Percentiles rank a stretch among this genome's conserved stretches.
Conservation (phyloP, 805 yeast genomes). For the Ogataea paradorogensis region DNA sequence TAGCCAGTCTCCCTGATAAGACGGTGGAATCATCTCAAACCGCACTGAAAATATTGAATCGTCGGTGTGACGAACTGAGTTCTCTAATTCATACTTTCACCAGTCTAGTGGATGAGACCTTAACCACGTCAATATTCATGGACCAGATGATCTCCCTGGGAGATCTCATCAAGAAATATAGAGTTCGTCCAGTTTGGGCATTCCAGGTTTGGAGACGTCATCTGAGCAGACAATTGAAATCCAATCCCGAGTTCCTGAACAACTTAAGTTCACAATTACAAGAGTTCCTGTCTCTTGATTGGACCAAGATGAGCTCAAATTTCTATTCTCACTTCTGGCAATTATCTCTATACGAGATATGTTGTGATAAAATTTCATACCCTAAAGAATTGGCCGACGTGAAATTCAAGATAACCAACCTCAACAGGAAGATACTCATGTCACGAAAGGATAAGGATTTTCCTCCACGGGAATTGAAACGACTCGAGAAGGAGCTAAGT, state of each 20-base stretch:
- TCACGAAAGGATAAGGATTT: slow-evolving; percentile 30
- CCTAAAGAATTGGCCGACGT: slow-evolving; percentile 42
- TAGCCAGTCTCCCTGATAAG: slow-evolving; percentile 47
- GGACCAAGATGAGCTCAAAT: slow-evolving; percentile 33
- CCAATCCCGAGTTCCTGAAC: slow-evolving; percentile 11
- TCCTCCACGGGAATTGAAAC: slow-evolving; percentile 17
- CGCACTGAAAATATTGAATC: slow-evolving; percentile 65
- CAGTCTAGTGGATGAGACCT: slow-evolving; percentile 54
- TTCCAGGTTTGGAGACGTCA: slow-evolving; percentile 73
- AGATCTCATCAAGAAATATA: slow-evolving; percentile 40
- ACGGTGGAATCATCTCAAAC: slow-evolving; percentile 39
- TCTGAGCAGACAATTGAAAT: slow-evolving; percentile 27
- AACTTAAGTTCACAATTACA: slow-evolving; percentile 17
- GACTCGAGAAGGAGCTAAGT: slow-evolving; percentile 29
- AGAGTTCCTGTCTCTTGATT: slow-evolving; percentile 17
- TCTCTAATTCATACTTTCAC: slow-evolving; percentile 64
- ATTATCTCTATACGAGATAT: slow-evolving; percentile 66
- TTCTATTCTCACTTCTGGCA: slow-evolving; percentile 72
- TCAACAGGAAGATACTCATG: slow-evolving; percentile 35
- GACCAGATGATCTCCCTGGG: slow-evolving; percentile 39
- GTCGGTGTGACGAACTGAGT: slow-evolving; percentile 67
- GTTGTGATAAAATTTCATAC: slow-evolving; percentile 51
- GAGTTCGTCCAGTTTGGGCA: slow-evolving; percentile 58
- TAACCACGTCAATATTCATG: slow-evolving; percentile 34
- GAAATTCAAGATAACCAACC: slow-evolving; percentile 33